Percentiles rank a stretch among this genome's conserved stretches.
Evolutionary conservation across 441 rosid species (phyloP).

Genomic region (Viola pubescens): DNA sequence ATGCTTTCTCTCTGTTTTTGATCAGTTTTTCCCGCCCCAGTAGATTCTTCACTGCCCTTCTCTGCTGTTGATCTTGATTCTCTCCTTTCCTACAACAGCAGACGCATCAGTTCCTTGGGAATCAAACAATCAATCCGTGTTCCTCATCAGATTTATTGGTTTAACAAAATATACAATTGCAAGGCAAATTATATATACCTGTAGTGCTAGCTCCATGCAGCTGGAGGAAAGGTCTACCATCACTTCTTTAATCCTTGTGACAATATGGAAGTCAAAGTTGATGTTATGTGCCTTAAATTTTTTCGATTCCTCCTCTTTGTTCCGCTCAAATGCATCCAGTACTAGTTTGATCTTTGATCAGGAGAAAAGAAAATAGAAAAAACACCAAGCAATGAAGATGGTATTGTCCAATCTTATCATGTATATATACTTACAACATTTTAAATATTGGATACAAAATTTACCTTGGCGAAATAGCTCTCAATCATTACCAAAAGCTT

Average conservation of each 20-base stretch:
- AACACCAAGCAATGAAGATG: too few relatives aligned
- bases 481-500: constrained; percentile 29
- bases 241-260: constrained; percentile 27
- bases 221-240: constrained; percentile 38
- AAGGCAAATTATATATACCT: constrained; percentile 12
- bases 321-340: constrained; percentile 30
- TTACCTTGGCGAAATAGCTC: constrained; percentile 35
- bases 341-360: constrained; percentile 25
- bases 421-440: background rate
- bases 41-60: constrained; percentile 11
- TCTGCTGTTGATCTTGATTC: constrained; percentile 22
- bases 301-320: constrained; percentile 28
- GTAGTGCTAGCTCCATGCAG: constrained; percentile 36
- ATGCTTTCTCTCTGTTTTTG: constrained; percentile 22
- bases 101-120: background rate
- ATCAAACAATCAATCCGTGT: background rate
- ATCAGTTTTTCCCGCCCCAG: constrained; percentile 13
- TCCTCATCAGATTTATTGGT: background rate
- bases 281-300: constrained; percentile 25
- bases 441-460: background rate
- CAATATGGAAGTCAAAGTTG: constrained; percentile 27
- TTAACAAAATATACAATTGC: background rate
- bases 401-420: too few relatives aligned
- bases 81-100: constrained; percentile 37
- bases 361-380: background rate